Evolutionary conservation across 352 stramenopile species (phyloP).

Genomic region (Pythium folliculosum): DNA sequence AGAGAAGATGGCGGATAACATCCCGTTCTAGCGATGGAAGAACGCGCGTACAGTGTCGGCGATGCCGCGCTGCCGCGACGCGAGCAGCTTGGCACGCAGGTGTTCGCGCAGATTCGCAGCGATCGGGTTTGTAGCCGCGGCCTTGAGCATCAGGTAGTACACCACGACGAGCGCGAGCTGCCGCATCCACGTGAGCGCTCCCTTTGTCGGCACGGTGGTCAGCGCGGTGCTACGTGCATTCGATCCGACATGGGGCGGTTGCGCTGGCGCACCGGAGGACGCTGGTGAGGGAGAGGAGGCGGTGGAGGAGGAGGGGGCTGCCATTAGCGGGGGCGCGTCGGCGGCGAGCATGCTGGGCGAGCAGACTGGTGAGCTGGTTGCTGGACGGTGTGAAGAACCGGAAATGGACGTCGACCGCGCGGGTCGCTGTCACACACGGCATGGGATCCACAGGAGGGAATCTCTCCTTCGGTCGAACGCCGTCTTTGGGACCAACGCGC

Average conservation of each 20-base stretch:
- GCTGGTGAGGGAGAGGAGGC: neutral
- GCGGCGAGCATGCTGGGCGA: neutral
- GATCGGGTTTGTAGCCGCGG: slow-evolving; percentile 14
- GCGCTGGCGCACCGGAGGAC: neutral
- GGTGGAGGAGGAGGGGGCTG: neutral
- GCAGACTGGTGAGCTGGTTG: neutral
- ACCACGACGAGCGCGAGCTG: slow-evolving; percentile 14
- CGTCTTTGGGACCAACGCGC: neutral
- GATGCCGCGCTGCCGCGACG: neutral
- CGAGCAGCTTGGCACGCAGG: slow-evolving; percentile 15
- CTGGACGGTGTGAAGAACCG: neutral
- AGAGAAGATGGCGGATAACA: neutral
- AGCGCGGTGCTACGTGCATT: neutral
- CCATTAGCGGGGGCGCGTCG: neutral
- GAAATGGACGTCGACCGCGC: neutral
- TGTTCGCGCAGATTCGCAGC: slow-evolving; percentile 12
- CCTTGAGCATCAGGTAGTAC: slow-evolving; percentile 27
- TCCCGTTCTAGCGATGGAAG: slow-evolving; percentile 3
- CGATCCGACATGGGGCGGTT: neutral
- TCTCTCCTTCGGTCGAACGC: neutral
- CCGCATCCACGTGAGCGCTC: slow-evolving; percentile 3
- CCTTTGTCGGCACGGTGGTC: slow-evolving; percentile 6
- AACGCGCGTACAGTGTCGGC: neutral
- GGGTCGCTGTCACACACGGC: slow-evolving; percentile 8
- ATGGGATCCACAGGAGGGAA: neutral